These are phyloP conservation scores for Linnemannia zychae DNA, from an alignment of 192 early-diverging fungal species.

Conservation along the genomic window DNA sequence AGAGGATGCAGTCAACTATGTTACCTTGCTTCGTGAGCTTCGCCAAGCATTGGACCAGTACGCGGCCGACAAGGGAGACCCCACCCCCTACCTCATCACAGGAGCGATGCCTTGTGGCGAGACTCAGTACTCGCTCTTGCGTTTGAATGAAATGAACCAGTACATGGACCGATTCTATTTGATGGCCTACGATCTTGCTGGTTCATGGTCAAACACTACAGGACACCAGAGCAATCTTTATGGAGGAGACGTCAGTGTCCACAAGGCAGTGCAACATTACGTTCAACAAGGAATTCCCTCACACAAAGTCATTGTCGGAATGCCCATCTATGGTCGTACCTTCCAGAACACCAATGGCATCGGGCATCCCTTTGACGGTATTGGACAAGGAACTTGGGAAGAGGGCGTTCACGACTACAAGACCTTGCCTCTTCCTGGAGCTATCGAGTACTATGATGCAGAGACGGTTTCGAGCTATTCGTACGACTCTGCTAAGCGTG, in stretches of 20 bases:
- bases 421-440: conserved; percentile 73
- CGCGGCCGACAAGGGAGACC: conserved; percentile 47
- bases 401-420: conserved; percentile 94
- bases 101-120: conserved; percentile 78
- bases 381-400: conserved; percentile 91
- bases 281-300: conserved; percentile 81
- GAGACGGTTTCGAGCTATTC: conserved; percentile 83
- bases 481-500: conserved; percentile 75
- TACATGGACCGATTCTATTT: conserved; percentile 87
- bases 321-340: conserved; percentile 93
- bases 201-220: conserved; percentile 72
- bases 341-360: conserved; percentile 88
- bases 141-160: conserved; percentile 71
- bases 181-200: conserved; percentile 92
- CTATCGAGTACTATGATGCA: conserved; percentile 83
- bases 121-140: conserved; percentile 71
- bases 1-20: conserved; percentile 87
- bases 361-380: conserved; percentile 73
- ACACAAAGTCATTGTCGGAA: conserved; percentile 89
- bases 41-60: conserved; percentile 75
- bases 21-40: conserved; percentile 78
- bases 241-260: conserved; percentile 67
- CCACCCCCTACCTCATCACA: conserved; percentile 69
- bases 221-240: conserved; percentile 94
- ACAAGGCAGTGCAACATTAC: conserved; percentile 82